Percentiles rank a stretch among this genome's conserved stretches.
These are phyloP conservation scores for Chamaecrista fasciculata DNA, from an alignment of 306 rosid species.

Conservation along the genomic window DNA sequence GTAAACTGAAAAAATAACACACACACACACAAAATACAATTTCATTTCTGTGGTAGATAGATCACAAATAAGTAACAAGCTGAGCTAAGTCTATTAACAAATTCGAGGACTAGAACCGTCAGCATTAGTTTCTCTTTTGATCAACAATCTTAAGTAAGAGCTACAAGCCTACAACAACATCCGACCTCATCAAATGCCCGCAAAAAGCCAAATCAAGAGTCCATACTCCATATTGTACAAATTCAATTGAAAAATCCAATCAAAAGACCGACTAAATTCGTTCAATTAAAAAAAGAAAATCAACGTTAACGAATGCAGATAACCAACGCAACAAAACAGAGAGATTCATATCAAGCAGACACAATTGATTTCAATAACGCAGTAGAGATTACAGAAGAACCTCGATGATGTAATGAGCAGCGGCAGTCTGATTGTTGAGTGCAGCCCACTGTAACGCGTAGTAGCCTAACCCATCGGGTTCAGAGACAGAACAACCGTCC, in stretches of 20 bases:
- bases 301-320: not conserved
- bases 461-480: constrained; percentile 90
- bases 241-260: not conserved
- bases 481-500: constrained; percentile 86
- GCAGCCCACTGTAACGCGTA: constrained; percentile 99
- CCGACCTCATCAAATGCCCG: not conserved
- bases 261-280: too few species aligned
- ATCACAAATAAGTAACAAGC: constrained; percentile 1
- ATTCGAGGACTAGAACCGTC: not conserved
- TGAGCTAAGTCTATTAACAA: not conserved
- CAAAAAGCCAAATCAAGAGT: not conserved
- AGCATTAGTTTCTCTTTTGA: constrained; percentile 21
- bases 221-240: not conserved
- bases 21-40: not conserved
- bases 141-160: not conserved
- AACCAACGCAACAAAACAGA: not conserved
- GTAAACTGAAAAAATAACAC: not conserved
- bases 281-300: too few species aligned
- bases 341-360: constrained; percentile 6
- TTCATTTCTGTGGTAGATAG: too few species aligned
- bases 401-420: constrained; percentile 94
- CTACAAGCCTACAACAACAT: not conserved
- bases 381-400: too few species aligned
- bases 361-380: constrained; percentile 1
- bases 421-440: constrained; percentile 82